Base-by-base conservation (phyloP, 306 rosid species). In the Abrus precatorius region DNA sequence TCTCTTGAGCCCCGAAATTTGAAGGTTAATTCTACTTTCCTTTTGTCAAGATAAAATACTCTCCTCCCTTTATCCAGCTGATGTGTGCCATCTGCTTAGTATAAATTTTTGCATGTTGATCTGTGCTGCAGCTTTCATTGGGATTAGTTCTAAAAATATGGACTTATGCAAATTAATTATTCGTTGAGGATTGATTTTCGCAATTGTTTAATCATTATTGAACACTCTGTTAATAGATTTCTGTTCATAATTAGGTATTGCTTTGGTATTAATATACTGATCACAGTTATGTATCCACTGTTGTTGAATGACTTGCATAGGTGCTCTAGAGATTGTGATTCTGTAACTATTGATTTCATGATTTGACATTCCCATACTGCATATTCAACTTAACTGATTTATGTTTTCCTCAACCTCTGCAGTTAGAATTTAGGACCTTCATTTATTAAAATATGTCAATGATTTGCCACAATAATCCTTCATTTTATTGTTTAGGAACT, bases 1-100 rank as follows among this genome's bases (percentile, higher is more conserved):
- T 87, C 99, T 79, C 99, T 95, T 9, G 97, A 95, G 87, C 99
- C 99, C 82, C 94, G 92, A 13, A 95, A 95, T 88, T 77, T 95
- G 53, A 93, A 90, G 94, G 99, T 92, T 72, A 82, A 78, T 48
- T 75, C 43, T 48, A 38, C 57, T 45, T 55, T 75, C 20, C 70
- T 52, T 47, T 80, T 36, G 65, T 67, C 27, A 14, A 45, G 45
- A 43, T 71, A 76, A 76, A 40, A 54, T 12, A 69, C 80, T 41
- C 53, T 0, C 27, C 74, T 54, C 30, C 72, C 36, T 78, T 69
- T 33, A 52, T 69, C 74, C 78, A 68, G 66, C 44, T 62, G 43
- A 63, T 13, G 27, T 29, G 8, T 13, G 49, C 69, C 68, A 68
- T 74, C 47, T 79, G 14, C 45, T 34, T 32, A 69, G 47, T 52